phyloP scores from a whole-genome alignment of 805 yeast species.

The Metschnikowia continentalis region DNA sequence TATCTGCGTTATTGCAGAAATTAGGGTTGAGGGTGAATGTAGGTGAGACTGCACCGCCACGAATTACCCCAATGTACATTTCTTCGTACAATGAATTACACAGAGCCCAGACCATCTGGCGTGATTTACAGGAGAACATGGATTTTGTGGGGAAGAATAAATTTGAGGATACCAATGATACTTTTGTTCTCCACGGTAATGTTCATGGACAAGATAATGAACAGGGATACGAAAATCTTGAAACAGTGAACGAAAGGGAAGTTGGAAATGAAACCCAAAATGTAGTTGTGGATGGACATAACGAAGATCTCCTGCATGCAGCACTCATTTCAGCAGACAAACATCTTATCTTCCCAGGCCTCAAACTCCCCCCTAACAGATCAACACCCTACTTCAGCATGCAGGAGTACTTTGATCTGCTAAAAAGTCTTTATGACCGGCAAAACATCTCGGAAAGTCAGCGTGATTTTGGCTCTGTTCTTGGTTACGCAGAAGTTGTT shows the following conservation, averaged over 20 bases:
- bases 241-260: no score
- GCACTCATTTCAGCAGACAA: conserved; percentile 38
- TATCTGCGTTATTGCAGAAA: conserved; percentile 51
- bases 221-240: conserved; percentile 2
- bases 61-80: conserved; percentile 62
- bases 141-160: conserved; percentile 26
- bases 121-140: conserved; percentile 37
- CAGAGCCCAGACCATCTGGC: conserved; percentile 27
- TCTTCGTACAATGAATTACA: conserved; percentile 37
- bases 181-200: conserved; percentile 45
- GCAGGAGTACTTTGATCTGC: conserved; percentile 45
- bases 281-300: no score
- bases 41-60: conserved; percentile 48
- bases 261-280: no score
- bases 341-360: conserved; percentile 45
- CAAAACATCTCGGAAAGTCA: conserved; percentile 19
- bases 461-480: conserved; percentile 52
- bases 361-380: conserved; percentile 45
- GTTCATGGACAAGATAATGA: conserved; percentile 22
- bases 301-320: conserved; percentile 12
- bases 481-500: conserved; percentile 82
- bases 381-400: conserved; percentile 74
- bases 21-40: conserved; percentile 70
- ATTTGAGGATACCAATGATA: conserved; percentile 54
- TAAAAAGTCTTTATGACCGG: conserved; percentile 32